phyloP scores from a whole-genome alignment of 1,284 basidiomycete species.

The Cryptococcus deneoformans region DNA sequence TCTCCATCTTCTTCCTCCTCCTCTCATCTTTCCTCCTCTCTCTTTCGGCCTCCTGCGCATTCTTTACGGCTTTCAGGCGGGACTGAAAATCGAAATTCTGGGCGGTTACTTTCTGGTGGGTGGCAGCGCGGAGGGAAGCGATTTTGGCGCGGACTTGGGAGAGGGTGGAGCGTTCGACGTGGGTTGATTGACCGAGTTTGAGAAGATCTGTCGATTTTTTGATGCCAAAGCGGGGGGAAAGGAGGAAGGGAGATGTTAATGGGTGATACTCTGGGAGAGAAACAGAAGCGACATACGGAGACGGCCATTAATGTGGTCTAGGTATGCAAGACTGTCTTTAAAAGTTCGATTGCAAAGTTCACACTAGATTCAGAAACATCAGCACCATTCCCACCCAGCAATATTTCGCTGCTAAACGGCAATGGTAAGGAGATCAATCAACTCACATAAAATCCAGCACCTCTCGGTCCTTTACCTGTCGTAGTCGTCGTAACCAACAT shows the following conservation, averaged over 20 bases:
- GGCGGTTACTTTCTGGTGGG: constrained; percentile 70
- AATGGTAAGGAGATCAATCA: constrained; percentile 9
- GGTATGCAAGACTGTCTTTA: constrained; percentile 88
- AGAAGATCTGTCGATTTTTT: constrained; percentile 61
- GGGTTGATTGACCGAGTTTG: constrained; percentile 89
- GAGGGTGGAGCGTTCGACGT: constrained; percentile 82
- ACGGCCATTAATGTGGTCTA: constrained; percentile 95
- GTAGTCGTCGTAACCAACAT: constrained; percentile 74
- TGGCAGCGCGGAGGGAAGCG: constrained; percentile 79
- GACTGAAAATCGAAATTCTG: constrained; percentile 92
- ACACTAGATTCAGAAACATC: constrained; percentile 53
- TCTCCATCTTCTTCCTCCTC: constrained; percentile 42
- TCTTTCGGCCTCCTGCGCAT: constrained; percentile 50
- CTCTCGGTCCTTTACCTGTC: constrained; percentile 70
- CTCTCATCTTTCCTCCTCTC: constrained; percentile 63
- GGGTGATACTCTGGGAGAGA: background rate
- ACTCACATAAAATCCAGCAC: constrained; percentile 75
- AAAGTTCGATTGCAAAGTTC: constrained; percentile 85
- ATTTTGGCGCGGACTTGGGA: constrained; percentile 89
- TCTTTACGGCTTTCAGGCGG: constrained; percentile 77
- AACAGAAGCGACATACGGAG: constrained; percentile 63
- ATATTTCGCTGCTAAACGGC: background rate
- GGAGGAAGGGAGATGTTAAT: background rate
- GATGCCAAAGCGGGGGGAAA: background rate
- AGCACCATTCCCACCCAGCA: background rate